Conservation (phyloP, 768 basidiomycete genomes). For the Phaeolepiota aurea region DNA sequence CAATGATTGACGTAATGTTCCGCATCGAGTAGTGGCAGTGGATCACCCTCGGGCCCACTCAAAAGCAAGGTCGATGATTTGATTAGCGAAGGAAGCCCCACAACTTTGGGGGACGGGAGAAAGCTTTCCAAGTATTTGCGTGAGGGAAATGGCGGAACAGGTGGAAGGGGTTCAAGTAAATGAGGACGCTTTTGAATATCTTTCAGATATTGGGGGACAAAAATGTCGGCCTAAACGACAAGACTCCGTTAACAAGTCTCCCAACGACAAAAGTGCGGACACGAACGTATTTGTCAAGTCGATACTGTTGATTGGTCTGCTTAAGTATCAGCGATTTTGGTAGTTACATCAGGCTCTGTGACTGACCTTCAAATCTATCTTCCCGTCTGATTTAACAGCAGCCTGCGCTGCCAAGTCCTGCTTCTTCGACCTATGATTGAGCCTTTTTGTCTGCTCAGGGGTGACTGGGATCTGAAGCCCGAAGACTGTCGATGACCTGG, state of each 20-base stretch:
- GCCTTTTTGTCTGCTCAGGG: too few relatives aligned
- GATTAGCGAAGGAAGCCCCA: conserved; percentile 14
- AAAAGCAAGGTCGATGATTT: conserved; percentile 11
- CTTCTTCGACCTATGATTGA: too few relatives aligned
- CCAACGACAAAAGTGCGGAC: neutral
- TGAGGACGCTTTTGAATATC: conserved; percentile 40
- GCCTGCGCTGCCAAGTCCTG: too few relatives aligned
- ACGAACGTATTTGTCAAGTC: conserved; percentile 37
- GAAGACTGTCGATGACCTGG: too few relatives aligned
- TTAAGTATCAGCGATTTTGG: too few relatives aligned
- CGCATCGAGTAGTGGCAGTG: conserved; percentile 15
- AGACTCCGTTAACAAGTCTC: neutral
- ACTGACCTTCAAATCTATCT: too few relatives aligned
- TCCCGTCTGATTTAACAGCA: too few relatives aligned
- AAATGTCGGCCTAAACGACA: conserved; percentile 32
- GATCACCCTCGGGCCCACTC: conserved; percentile 10
- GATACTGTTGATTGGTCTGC: too few relatives aligned
- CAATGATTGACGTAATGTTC: conserved; percentile 32
- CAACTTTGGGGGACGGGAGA: conserved; percentile 27
- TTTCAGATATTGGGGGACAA: conserved; percentile 39
- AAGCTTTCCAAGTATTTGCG: conserved; percentile 31
- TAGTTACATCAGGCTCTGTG: too few relatives aligned
- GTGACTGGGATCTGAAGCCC: too few relatives aligned
- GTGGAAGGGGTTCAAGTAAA: conserved; percentile 29
- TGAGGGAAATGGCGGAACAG: conserved; percentile 33